Evolutionary conservation across 345 rosid genomes (phyloP), one percentile per base, ranked within the genome.

Genomic region (Luvunga scandens): DNA sequence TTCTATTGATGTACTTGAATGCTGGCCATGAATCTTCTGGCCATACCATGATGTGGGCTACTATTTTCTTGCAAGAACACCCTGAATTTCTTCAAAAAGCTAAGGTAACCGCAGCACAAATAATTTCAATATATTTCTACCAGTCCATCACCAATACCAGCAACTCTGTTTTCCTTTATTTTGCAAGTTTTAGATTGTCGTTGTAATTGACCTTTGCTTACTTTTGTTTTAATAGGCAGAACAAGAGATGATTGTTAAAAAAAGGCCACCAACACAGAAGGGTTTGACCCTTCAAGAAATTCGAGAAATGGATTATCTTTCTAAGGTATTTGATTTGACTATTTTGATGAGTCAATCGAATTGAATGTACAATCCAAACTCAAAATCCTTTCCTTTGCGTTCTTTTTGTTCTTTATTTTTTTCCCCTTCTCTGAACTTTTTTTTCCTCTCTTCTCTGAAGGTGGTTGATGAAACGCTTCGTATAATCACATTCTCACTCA

Each of bases 21-120:
- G 94, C 97, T 0, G 95, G 97, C 70, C 95, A 95, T 69, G 97
- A 95, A 85, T 95, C 98, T 65, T 93, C 97, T 1, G 95, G 90
- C 25, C 98, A 95, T 76, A 87, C 89, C 78, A 90, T 82, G 3
- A 95, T 92, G 93, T 91, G 98, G 98, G 89, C 97, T 3, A 83
- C 94, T 39, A 70, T 95, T 81, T 87, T 88, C 69, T 89, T 95
- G 10, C 97, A 95, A 64, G 82, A 89, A 53, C 90, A 95, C 72
- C 91, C 91, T 3, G 80, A 93, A 74, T 71, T 87, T 75, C 85
- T 90, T 6, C 72, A 81, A 42, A 91, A 88, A 76, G 97, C 98
- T 38, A 91, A 85, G 93, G 97, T 91, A 72, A 13, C 50, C 50
- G 4, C 18, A 45, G 3, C 31, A 34, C 6, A 24, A 30, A 62